Evolutionary conservation across 2,329 filamentous ascomycete species (phyloP), one percentile per base, ranked within the genome.

Genomic region (Botrytis squamosa): DNA sequence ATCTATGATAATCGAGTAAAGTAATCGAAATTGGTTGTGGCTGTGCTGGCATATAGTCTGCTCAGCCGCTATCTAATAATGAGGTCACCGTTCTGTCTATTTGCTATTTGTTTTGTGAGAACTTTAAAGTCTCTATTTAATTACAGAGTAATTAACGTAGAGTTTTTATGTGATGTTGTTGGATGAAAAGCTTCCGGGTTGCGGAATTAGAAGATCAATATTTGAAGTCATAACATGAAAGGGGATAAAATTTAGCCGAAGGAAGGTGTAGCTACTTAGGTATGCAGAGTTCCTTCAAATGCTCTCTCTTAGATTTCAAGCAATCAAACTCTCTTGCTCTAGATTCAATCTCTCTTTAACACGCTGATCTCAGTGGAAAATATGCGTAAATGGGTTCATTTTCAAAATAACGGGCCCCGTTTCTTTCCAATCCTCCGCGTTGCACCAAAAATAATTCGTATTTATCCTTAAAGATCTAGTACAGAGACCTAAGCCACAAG

Each of bases 341-440:
- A 14, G 36, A n/a, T n/a, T 1, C 2, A 4, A 0, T 9, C 2
- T 14, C 16, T n/a, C 18, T n/a, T 1, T 7, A 9, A 4, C 7
- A 16, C 40, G 1, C 14, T 40, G 42, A 18, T 63, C 9, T 8
- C 5, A 14, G 22, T 7, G 6, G 7, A 8, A 62, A 8, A 63
- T 40, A 0, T 63, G 1, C 8, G 6, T 14, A 14, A 40, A 8
- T 10, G 14, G 8, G 12, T 8, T 4, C 0, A n/a, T 40, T n/a
- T 25, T 40, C 6, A n/a, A 0, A n/a, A 40, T 0, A 5, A 9
- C 4, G 3, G 8, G 6, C 3, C 14, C 5, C 14, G 0, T 29
- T n/a, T 25, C 52, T 18, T 55, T 29, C 25, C 12, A 29, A 5
- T 3, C 12, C 25, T 7, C 29, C 12, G n/a, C 1, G 2, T 29